Conservation (phyloP, 2,329 filamentous ascomycete species). For the Fusarium scirpi region DNA sequence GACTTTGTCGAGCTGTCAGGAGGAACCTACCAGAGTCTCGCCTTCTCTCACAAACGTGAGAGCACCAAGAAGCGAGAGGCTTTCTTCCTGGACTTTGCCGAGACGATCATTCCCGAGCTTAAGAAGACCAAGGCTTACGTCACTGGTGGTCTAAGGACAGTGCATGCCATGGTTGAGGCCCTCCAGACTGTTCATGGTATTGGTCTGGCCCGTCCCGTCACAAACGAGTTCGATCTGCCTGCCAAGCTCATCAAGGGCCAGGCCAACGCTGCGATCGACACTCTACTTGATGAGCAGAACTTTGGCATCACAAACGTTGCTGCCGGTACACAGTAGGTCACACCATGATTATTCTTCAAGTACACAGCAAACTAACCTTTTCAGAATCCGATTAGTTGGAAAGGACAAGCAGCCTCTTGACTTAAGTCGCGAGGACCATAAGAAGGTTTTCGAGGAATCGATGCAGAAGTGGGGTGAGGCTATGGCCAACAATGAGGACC, state of each 20-base stretch:
- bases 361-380: neutral
- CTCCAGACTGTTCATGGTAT: slow-evolving; percentile 69
- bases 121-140: slow-evolving; percentile 68
- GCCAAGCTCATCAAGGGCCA: slow-evolving; percentile 45
- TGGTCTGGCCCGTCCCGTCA: slow-evolving; percentile 61
- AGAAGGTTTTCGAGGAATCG: slow-evolving; percentile 46
- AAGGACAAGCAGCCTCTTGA: slow-evolving; percentile 67
- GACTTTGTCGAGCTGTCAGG: slow-evolving; percentile 72
- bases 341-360: rapidly evolving
- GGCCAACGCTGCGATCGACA: slow-evolving; percentile 61
- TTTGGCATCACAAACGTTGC: slow-evolving; percentile 55
- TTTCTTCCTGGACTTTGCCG: slow-evolving; percentile 72
- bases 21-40: slow-evolving; percentile 68
- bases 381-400: slow-evolving; percentile 50
- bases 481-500: slow-evolving; percentile 50
- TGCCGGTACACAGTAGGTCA: slow-evolving; percentile 51
- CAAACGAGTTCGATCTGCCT: slow-evolving; percentile 45
- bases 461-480: slow-evolving; percentile 48
- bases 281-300: slow-evolving; percentile 62
- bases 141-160: slow-evolving; percentile 68
- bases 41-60: slow-evolving; percentile 64
- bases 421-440: slow-evolving; percentile 60
- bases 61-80: slow-evolving; percentile 67
- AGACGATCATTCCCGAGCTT: slow-evolving; percentile 59
- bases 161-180: slow-evolving; percentile 68